Conservation (phyloP, 257 asterid genomes). For the Parsonsia alboflavescens region DNA sequence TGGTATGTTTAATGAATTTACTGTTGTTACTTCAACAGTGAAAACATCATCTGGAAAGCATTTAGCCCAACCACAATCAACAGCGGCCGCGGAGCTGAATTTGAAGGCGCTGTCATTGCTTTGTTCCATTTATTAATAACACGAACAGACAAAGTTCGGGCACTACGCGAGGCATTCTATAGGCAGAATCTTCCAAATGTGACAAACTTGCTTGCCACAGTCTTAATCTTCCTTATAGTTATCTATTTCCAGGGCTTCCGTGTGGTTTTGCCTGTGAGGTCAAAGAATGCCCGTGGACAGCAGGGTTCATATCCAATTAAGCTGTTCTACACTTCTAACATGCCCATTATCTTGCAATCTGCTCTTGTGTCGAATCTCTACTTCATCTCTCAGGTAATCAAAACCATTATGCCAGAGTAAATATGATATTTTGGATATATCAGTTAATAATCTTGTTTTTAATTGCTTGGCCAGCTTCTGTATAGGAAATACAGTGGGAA, state of each 20-base stretch:
- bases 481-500: slow-evolving; percentile 64
- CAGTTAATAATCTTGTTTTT: not conserved
- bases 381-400: slow-evolving; percentile 81
- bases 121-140: slow-evolving; percentile 73
- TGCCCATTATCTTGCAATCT: slow-evolving; percentile 82
- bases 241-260: slow-evolving; percentile 91
- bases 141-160: slow-evolving; percentile 74
- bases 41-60: slow-evolving; percentile 81
- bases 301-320: slow-evolving; percentile 89
- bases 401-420: not conserved
- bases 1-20: slow-evolving; percentile 10
- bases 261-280: slow-evolving; percentile 79
- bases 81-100: slow-evolving; percentile 90
- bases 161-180: slow-evolving; percentile 78
- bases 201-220: slow-evolving; percentile 79
- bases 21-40: slow-evolving; percentile 38
- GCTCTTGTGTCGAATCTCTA: slow-evolving; percentile 81
- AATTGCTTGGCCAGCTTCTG: slow-evolving; percentile 40
- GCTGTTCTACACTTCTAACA: slow-evolving; percentile 78
- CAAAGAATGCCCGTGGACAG: slow-evolving; percentile 87
- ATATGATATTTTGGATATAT: not conserved
- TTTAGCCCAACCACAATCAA: slow-evolving; percentile 82
- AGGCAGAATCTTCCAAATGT: slow-evolving; percentile 91
- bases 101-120: slow-evolving; percentile 88
- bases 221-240: slow-evolving; percentile 76